Percentiles rank a stretch among this genome's conserved stretches.
phyloP scores from a whole-genome alignment of 805 yeast genomes.

The Clavispora santaluciae region DNA sequence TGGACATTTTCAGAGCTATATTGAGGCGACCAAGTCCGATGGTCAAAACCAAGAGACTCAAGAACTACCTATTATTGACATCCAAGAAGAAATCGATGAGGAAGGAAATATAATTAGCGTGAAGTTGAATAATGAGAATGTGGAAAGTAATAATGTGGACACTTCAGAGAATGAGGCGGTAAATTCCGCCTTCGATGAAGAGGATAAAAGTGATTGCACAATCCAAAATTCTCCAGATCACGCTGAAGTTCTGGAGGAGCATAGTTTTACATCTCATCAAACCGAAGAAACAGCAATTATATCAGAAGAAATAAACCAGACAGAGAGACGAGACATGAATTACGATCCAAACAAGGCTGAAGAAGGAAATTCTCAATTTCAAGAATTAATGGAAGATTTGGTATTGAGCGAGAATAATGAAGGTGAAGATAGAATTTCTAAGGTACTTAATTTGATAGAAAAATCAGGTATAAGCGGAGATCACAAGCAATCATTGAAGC shows the following conservation, averaged over 20 bases:
- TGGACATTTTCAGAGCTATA: neutral
- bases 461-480: neutral
- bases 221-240: too few species aligned
- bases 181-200: too few species aligned
- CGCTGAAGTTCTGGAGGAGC: too few species aligned
- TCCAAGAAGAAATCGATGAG: conserved; percentile 73
- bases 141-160: conserved; percentile 17
- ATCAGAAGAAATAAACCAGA: too few species aligned
- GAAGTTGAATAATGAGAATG: conserved; percentile 22
- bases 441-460: neutral
- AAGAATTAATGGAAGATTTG: conserved; percentile 1
- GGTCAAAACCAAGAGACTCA: conserved; percentile 8
- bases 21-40: neutral
- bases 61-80: conserved; percentile 70
- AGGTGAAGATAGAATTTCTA: neutral
- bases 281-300: too few species aligned
- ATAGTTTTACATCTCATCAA: too few species aligned
- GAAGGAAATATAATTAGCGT: conserved; percentile 59
- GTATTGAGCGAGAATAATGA: neutral
- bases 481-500: neutral
- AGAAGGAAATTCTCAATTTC: conserved; percentile 2
- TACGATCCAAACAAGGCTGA: conserved; percentile 1
- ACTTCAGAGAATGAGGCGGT: too few species aligned
- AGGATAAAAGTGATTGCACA: too few species aligned
- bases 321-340: neutral